Conservation (phyloP, 768 basidiomycete genomes). For the Fomitopsis serialis region DNA sequence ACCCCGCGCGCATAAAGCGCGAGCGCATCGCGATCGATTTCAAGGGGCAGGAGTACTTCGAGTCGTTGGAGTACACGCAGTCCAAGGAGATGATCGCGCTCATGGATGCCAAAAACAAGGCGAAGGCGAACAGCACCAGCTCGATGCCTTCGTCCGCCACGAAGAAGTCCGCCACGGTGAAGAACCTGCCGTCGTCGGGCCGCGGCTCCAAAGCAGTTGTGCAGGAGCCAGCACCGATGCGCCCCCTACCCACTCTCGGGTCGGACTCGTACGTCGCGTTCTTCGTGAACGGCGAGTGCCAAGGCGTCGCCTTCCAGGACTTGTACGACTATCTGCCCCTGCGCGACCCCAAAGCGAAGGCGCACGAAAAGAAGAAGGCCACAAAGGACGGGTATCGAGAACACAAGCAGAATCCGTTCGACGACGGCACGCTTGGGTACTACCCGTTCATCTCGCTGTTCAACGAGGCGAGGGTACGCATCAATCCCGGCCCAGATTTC, state of each 20-base stretch:
- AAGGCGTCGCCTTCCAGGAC: conserved; percentile 81
- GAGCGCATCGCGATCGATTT: conserved; percentile 92
- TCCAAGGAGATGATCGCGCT: conserved; percentile 90
- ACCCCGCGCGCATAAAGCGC: conserved; percentile 80
- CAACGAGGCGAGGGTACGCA: conserved; percentile 76
- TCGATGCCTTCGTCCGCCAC: conserved; percentile 49
- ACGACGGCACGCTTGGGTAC: conserved; percentile 94
- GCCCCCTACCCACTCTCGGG: conserved; percentile 62
- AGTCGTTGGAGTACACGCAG: conserved; percentile 82
- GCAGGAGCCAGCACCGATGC: conserved; percentile 31
- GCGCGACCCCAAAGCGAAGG: conserved; percentile 56
- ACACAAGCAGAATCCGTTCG: conserved; percentile 79
- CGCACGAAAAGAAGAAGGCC: conserved; percentile 57
- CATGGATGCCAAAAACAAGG: conserved; percentile 60
- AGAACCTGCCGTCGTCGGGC: conserved; percentile 58
- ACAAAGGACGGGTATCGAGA: conserved; percentile 62
- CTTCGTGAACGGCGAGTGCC: conserved; percentile 86
- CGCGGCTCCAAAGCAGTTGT: conserved; percentile 31
- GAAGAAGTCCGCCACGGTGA: conserved; percentile 67
- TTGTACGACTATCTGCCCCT: conserved; percentile 88
- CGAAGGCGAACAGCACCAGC: conserved; percentile 48
- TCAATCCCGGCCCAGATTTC: conserved; percentile 91
- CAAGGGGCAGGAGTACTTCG: conserved; percentile 97
- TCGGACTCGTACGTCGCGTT: conserved; percentile 75
- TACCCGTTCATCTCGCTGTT: conserved; percentile 94